These are phyloP conservation scores for Platanthera guangdongensis DNA, from an alignment of 106 monocot genomes.

Conservation along the genomic window DNA sequence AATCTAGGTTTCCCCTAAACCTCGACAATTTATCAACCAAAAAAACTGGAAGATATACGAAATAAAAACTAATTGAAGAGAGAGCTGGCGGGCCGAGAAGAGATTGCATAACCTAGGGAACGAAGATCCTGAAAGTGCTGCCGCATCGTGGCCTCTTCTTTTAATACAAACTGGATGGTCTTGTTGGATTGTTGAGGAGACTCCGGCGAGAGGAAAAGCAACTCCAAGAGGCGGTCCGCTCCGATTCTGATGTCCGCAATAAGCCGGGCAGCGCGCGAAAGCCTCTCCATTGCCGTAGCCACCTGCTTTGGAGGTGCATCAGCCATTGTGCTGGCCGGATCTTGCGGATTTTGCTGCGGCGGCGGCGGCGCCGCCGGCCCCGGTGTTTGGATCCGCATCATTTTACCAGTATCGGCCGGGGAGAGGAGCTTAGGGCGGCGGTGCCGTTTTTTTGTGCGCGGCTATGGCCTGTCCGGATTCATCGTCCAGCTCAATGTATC, in stretches of 20 bases:
- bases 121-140: conserved; percentile 80
- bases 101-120: conserved; percentile 36
- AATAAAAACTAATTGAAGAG: neutral
- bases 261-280: conserved; percentile 64
- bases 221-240: conserved; percentile 82
- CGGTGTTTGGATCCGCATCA: conserved; percentile 26
- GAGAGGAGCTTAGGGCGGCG: no score
- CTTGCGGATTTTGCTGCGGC: conserved; percentile 13
- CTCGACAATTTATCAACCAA: neutral
- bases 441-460: no score
- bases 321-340: neutral
- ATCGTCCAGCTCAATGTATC: no score
- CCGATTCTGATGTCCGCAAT: conserved; percentile 88
- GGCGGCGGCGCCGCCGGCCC: conserved; percentile 1
- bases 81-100: neutral
- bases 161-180: conserved; percentile 30
- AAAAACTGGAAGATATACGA: neutral
- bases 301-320: conserved; percentile 97
- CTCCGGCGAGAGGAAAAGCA: conserved; percentile 46
- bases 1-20: neutral
- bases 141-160: conserved; percentile 64
- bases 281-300: conserved; percentile 87
- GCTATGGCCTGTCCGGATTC: no score
- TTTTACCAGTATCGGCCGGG: neutral
- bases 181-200: conserved; percentile 29